phyloP scores from a whole-genome alignment of 805 yeast species.

The Cyberlindnera suaveolens region DNA sequence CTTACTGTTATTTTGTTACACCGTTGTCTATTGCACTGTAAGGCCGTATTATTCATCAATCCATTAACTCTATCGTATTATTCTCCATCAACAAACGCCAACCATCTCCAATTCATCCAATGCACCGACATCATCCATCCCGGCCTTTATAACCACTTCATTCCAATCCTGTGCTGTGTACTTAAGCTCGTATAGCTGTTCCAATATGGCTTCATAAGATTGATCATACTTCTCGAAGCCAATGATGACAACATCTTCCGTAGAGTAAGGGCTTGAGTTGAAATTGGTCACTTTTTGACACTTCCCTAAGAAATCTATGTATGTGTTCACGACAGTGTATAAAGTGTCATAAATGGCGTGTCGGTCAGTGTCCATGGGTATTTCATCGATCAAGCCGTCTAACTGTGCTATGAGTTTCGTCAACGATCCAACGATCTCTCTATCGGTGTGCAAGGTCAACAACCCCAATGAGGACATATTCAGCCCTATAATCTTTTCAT shows the following conservation, averaged over 20 bases:
- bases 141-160: constrained; percentile 6
- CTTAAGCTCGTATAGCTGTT: constrained; percentile 5
- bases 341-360: background rate
- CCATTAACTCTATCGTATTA: too few relatives aligned
- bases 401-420: background rate
- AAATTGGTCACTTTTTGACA: constrained; percentile 11
- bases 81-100: too few relatives aligned
- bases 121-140: background rate
- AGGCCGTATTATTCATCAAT: too few relatives aligned
- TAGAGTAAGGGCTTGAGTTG: constrained; percentile 10
- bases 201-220: constrained; percentile 5
- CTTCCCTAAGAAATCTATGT: constrained; percentile 1
- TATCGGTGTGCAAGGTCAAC: background rate
- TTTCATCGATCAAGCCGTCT: background rate
- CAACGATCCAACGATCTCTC: background rate
- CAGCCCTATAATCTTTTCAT: background rate
- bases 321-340: background rate
- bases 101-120: background rate
- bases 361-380: background rate
- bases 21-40: too few relatives aligned
- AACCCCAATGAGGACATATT: background rate
- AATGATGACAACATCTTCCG: constrained; percentile 10
- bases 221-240: constrained; percentile 14
- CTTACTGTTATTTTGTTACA: background rate
- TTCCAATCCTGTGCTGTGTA: constrained; percentile 8